Evolutionary conservation across 1,284 basidiomycete genomes (phyloP), one percentile per base, ranked within the genome.

Genomic region (Kwoniella shivajii): DNA sequence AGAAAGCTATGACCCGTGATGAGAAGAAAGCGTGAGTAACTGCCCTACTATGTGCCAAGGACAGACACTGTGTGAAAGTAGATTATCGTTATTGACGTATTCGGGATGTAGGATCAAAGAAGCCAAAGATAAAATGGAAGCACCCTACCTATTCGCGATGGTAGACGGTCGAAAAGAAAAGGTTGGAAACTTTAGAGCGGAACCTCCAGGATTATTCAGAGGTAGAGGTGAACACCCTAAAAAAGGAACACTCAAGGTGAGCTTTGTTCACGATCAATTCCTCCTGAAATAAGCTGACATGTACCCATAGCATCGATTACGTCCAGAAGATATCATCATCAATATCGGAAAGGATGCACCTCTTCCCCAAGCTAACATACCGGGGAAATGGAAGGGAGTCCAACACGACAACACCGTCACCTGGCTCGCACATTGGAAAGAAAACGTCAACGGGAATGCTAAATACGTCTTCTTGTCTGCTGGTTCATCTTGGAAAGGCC

Each of bases 191-290:
- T 98, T 99, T 82, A 86, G 93, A 65, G 88, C 98, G 48, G 96
- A 99, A 83, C 96, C 96, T 72, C 96, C 96, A 18, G 92, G 93
- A 39, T 81, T 99, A 41, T 99, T 99, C 81, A 84, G 95, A 77
- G 96, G 96, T 58, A 93, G 96, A 65, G 96, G 96, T 57, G 92
- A 97, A 69, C 96, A 99, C 78, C 96, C 96, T 1, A 94, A 90
- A 82, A 98, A 97, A 77, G 96, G 96, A 24, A 88, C 88, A 50
- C 83, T 98, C 60, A 99, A 99, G 84, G 91, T 92, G 68, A 67
- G 79, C 49, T 24, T 5, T 30, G 7, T 33, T 14, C 10, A 13
- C 7, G 3, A 20, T 1, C 4, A 13, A 20, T 50, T 26, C n/a
- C 6, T 44, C 33, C 16, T 37, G 2, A 14, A 11, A 6, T 18